Percentiles rank a stretch among this genome's conserved stretches.
phyloP scores from a whole-genome alignment of 208 protist species.

The Leishmania braziliensis region DNA sequence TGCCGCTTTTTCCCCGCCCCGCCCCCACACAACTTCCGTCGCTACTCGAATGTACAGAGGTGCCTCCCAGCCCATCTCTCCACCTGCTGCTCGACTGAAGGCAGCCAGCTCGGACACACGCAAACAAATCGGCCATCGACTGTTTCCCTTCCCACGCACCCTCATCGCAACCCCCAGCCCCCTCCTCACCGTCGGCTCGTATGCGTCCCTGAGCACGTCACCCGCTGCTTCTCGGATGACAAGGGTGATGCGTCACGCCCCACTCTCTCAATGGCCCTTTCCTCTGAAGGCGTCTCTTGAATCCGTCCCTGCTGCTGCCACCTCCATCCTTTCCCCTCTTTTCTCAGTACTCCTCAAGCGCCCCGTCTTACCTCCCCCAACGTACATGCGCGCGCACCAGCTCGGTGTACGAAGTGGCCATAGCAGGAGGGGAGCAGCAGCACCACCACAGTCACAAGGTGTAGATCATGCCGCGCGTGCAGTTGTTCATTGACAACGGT shows the following conservation, averaged over 20 bases:
- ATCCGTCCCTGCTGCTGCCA: background rate
- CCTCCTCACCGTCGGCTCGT: background rate
- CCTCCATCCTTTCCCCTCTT: background rate
- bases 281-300: background rate
- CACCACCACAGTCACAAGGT: background rate
- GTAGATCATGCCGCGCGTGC: constrained; percentile 24
- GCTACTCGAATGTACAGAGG: background rate
- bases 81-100: constrained; percentile 2
- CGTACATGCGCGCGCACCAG: background rate
- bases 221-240: background rate
- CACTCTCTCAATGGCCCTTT: background rate
- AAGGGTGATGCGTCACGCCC: background rate
- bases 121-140: background rate
- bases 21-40: background rate
- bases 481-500: constrained; percentile 83
- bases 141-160: background rate
- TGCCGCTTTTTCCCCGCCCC: background rate
- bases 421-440: background rate
- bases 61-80: background rate
- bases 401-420: background rate
- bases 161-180: background rate
- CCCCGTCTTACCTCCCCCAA: background rate
- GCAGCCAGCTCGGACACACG: background rate
- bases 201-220: background rate
- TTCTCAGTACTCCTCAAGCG: background rate